A percentile compares a stretch with the other conserved stretches of the same genome.
Conservation (phyloP, 306 rosid species). For the Chamaecrista fasciculata region DNA sequence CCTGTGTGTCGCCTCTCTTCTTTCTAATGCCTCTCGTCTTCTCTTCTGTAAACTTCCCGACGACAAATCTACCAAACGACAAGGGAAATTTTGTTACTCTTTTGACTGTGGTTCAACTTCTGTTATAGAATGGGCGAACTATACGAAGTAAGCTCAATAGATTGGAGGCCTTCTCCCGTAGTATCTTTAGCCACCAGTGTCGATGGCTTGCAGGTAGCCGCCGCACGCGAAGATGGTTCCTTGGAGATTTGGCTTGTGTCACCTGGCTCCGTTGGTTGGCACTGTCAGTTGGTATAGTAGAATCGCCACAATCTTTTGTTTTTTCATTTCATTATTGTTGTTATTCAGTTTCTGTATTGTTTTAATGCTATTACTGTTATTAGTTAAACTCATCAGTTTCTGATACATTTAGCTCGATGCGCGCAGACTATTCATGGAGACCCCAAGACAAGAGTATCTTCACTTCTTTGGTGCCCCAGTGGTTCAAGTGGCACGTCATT, state of each 20-base stretch:
- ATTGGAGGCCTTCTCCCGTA: constrained; percentile 85
- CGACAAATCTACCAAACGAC: background rate
- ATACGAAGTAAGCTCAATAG: constrained; percentile 48
- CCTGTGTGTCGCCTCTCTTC: background rate
- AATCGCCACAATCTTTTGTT: background rate
- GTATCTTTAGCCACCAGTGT: constrained; percentile 77
- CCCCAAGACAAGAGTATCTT: constrained; percentile 58
- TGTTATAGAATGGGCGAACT: constrained; percentile 48
- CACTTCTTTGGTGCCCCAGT: constrained; percentile 77
- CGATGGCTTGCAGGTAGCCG: constrained; percentile 83
- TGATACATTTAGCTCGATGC: background rate
- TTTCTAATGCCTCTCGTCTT: constrained; percentile 24
- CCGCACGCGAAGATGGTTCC: constrained; percentile 85
- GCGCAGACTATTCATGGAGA: constrained; percentile 78
- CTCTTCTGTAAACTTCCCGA: background rate
- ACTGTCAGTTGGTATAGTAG: constrained; percentile 76
- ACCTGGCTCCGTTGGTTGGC: constrained; percentile 94
- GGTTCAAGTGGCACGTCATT: constrained; percentile 47
- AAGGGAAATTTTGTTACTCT: background rate
- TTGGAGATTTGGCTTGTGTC: constrained; percentile 98
- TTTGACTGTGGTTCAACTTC: background rate
- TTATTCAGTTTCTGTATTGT: background rate
- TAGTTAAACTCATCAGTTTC: background rate
- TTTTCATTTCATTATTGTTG: background rate
- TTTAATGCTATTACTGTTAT: background rate